phyloP scores from a whole-genome alignment of 2,329 filamentous ascomycete species.

The Passalora sequoiae region DNA sequence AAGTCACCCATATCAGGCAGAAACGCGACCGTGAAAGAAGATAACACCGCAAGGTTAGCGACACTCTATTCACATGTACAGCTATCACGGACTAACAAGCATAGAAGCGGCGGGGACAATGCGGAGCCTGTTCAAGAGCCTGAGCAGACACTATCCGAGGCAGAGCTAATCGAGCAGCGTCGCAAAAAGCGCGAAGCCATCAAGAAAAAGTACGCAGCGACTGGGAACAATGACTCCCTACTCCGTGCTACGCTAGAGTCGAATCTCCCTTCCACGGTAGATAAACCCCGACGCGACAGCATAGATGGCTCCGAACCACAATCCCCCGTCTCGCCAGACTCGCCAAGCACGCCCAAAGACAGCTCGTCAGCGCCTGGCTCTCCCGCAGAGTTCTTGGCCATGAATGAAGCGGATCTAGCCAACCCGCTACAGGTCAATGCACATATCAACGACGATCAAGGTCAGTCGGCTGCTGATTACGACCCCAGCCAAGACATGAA shows the following conservation, averaged over 20 bases:
- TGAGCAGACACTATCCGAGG: constrained; percentile 62
- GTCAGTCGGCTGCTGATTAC: constrained; percentile 87
- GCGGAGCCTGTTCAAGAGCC: constrained; percentile 35
- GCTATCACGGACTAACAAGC: too few species aligned
- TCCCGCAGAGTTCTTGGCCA: constrained; percentile 37
- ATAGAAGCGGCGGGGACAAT: too few species aligned
- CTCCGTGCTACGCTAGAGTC: constrained; percentile 56
- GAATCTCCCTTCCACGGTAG: constrained; percentile 23
- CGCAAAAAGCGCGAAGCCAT: constrained; percentile 80
- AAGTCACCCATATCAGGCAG: constrained; percentile 11
- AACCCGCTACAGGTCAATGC: constrained; percentile 30
- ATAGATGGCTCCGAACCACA: constrained; percentile 23
- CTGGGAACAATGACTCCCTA: constrained; percentile 55
- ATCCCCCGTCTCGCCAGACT: constrained; percentile 25
- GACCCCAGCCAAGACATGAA: constrained; percentile 84
- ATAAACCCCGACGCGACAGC: constrained; percentile 36
- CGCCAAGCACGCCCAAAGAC: constrained; percentile 36
- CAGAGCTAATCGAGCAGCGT: constrained; percentile 76
- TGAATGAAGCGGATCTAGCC: constrained; percentile 38
- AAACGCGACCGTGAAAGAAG: constrained; percentile 5
- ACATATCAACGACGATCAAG: constrained; percentile 54
- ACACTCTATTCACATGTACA: not conserved
- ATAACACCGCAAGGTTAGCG: constrained; percentile 15
- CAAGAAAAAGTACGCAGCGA: constrained; percentile 68
- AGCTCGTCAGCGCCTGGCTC: constrained; percentile 23